phyloP scores from a whole-genome alignment of 2,329 filamentous ascomycete genomes.

The Neurospora sp. region DNA sequence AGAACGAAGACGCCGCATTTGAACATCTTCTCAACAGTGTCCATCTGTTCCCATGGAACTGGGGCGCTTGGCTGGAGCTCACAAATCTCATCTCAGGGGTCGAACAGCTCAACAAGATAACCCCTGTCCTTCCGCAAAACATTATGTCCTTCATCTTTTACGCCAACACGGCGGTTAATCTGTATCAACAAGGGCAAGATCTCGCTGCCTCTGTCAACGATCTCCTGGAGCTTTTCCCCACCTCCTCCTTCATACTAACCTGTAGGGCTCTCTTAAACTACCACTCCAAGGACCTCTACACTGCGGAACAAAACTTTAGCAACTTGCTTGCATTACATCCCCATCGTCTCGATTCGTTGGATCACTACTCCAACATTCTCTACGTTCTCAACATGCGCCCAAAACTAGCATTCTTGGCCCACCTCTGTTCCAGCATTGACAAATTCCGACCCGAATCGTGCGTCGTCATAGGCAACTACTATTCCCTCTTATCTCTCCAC shows the following conservation, averaged over 20 bases:
- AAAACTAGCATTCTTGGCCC: constrained; percentile 85
- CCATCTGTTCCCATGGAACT: constrained; percentile 86
- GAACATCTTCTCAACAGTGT: constrained; percentile 83
- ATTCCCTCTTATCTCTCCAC: constrained; percentile 85
- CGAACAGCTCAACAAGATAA: constrained; percentile 69
- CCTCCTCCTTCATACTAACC: constrained; percentile 80
- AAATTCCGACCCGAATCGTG: constrained; percentile 96
- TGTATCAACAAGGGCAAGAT: constrained; percentile 74
- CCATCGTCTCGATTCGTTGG: constrained; percentile 74
- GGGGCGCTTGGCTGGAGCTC: constrained; percentile 94
- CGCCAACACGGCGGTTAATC: constrained; percentile 79
- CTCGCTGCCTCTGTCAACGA: constrained; percentile 68
- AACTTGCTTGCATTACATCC: constrained; percentile 68
- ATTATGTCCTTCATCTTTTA: constrained; percentile 93
- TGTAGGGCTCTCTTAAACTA: constrained; percentile 83
- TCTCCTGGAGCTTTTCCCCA: constrained; percentile 75
- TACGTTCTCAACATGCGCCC: constrained; percentile 85
- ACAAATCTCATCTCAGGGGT: constrained; percentile 67
- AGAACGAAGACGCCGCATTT: constrained; percentile 78
- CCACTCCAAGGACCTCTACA: constrained; percentile 73
- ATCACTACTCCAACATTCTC: constrained; percentile 95
- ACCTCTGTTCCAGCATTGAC: constrained; percentile 82
- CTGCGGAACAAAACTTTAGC: constrained; percentile 60
- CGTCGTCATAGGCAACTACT: constrained; percentile 95
- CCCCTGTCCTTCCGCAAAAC: constrained; percentile 70